Conservation (phyloP, 2,329 filamentous ascomycete species). For the Colletotrichum lini region DNA sequence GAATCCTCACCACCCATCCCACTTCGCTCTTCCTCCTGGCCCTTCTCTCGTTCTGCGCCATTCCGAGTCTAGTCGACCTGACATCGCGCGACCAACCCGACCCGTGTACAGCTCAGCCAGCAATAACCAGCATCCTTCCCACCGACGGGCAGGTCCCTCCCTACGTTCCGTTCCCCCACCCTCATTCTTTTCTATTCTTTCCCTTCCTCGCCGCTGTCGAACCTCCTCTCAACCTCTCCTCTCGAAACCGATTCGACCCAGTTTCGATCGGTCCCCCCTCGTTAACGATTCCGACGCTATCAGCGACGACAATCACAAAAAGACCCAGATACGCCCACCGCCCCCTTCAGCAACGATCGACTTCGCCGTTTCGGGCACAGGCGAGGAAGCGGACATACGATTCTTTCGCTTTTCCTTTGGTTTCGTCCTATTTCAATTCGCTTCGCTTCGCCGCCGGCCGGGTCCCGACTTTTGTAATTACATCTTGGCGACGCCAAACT, state of each 20-base stretch:
- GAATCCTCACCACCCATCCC: conserved; percentile 40
- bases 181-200: conserved; percentile 21
- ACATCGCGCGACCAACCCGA: conserved; percentile 40
- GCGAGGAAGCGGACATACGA: conserved; percentile 28
- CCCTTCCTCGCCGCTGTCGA: conserved; percentile 6
- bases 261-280: conserved; percentile 32
- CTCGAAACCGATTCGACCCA: conserved; percentile 43
- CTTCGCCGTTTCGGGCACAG: conserved; percentile 6
- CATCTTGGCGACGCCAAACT: conserved; percentile 37
- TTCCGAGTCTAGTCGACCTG: conserved; percentile 41
- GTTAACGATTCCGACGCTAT: conserved; percentile 27
- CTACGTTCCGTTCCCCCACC: conserved; percentile 36
- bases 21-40: conserved; percentile 29
- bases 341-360: conserved; percentile 7
- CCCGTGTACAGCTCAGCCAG: conserved; percentile 39
- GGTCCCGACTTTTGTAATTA: conserved; percentile 42
- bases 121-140: conserved; percentile 44
- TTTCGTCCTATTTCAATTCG: conserved; percentile 36
- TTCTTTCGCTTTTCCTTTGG: conserved; percentile 32
- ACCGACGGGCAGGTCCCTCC: conserved; percentile 53
- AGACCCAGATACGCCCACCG: no score
- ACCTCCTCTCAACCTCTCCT: conserved; percentile 33
- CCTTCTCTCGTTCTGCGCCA: conserved; percentile 40
- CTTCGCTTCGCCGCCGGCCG: conserved; percentile 44
- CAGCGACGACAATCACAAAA: conserved; percentile 38